phyloP scores from a whole-genome alignment of 2,329 filamentous ascomycete species.

The Penicillium fuscoglaucum region DNA sequence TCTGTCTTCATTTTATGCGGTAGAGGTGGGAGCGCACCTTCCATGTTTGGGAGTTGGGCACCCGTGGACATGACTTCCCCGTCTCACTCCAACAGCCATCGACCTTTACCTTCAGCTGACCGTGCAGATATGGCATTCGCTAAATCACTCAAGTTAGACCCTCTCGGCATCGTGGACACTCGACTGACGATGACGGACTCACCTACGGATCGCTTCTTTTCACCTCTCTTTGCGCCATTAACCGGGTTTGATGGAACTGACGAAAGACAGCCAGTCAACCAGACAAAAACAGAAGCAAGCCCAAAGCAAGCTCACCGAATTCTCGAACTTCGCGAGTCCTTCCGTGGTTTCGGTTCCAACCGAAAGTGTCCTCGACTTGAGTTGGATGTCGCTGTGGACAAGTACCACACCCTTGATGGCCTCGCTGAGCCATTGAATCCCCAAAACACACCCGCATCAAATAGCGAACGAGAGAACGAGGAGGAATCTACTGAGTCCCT shows the following conservation, averaged over 20 bases:
- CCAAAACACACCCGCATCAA: slow-evolving; percentile 22
- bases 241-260: slow-evolving; percentile 8
- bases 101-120: background rate
- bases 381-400: slow-evolving; percentile 22
- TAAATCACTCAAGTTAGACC: slow-evolving; percentile 17
- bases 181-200: slow-evolving; percentile 20
- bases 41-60: slow-evolving; percentile 2
- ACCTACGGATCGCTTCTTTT: slow-evolving; percentile 4
- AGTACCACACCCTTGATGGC: slow-evolving; percentile 20
- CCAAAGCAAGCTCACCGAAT: background rate
- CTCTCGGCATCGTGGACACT: slow-evolving; percentile 21
- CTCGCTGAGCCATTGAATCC: slow-evolving; percentile 17
- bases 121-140: slow-evolving; percentile 9
- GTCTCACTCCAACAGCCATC: background rate
- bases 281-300: background rate
- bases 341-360: background rate
- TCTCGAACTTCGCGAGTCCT: slow-evolving; percentile 1
- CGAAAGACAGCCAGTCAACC: background rate
- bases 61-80: background rate
- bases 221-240: slow-evolving; percentile 17
- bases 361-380: slow-evolving; percentile 20
- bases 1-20: slow-evolving; percentile 6
- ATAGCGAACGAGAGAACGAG: slow-evolving; percentile 9
- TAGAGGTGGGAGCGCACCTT: slow-evolving; percentile 18
- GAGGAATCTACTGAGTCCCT: background rate